Percentiles rank a stretch among this genome's conserved stretches.
These are phyloP conservation scores for Metschnikowia vanudenii DNA, from an alignment of 805 yeast genomes.

Conservation along the genomic window DNA sequence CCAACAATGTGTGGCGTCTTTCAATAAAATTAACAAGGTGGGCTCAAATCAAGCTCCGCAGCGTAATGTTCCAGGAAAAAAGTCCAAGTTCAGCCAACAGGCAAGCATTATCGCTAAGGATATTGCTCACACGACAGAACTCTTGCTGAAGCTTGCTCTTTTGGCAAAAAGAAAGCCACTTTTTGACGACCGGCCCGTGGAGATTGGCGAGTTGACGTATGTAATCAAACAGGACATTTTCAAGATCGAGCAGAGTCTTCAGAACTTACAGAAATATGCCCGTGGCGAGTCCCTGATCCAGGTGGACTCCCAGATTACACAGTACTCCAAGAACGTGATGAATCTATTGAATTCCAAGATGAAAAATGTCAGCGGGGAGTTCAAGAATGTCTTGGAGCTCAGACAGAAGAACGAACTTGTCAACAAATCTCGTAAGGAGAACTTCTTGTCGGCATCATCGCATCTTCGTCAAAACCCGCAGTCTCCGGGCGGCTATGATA, in stretches of 20 bases:
- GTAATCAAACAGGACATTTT: constrained; percentile 85
- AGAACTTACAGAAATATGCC: constrained; percentile 55
- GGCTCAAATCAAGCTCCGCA: constrained; percentile 15
- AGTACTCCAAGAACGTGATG: constrained; percentile 82
- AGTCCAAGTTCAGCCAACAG: constrained; percentile 47
- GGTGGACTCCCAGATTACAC: constrained; percentile 60
- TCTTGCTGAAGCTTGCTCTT: constrained; percentile 75
- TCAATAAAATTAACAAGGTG: constrained; percentile 58
- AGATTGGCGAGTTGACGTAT: constrained; percentile 87
- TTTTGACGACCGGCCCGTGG: constrained; percentile 92
- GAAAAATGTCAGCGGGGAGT: constrained; percentile 88
- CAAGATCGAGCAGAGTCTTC: constrained; percentile 69
- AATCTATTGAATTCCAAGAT: constrained; percentile 84
- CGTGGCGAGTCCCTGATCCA: constrained; percentile 43
- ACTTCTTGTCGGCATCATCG: constrained; percentile 60
- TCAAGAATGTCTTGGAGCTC: constrained; percentile 82
- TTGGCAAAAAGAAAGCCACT: constrained; percentile 87
- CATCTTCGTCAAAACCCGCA: constrained; percentile 27
- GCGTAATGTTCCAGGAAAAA: constrained; percentile 29
- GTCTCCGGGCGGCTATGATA: constrained; percentile 23
- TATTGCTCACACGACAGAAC: constrained; percentile 78
- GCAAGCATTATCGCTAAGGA: constrained; percentile 88
- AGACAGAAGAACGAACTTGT: constrained; percentile 83
- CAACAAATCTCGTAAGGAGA: constrained; percentile 78
- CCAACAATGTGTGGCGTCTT: constrained; percentile 82